These are phyloP conservation scores for Macadamia tetraphylla DNA, from an alignment of 164 flowering plant genomes.

Conservation along the genomic window DNA sequence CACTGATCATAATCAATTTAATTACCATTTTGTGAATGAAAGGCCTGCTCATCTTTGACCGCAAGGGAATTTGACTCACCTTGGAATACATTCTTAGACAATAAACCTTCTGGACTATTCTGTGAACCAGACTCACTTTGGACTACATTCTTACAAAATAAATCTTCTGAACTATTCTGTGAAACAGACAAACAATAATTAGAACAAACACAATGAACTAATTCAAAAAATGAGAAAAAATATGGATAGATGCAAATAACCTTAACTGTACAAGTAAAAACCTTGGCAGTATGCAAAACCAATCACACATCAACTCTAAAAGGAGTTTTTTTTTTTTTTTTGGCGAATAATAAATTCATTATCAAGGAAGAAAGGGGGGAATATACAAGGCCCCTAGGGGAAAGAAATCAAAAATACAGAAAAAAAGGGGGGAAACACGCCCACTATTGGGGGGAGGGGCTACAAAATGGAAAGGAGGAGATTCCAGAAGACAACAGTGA, in stretches of 20 bases:
- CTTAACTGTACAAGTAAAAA: not conserved
- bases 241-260: not conserved
- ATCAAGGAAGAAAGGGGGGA: too few relatives aligned
- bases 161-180: slow-evolving; percentile 35
- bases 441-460: too few relatives aligned
- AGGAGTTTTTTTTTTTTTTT: too few relatives aligned
- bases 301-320: too few relatives aligned
- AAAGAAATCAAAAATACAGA: too few relatives aligned
- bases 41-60: slow-evolving; percentile 13
- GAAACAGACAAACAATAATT: slow-evolving; percentile 8
- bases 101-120: slow-evolving; percentile 26
- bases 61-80: slow-evolving; percentile 16
- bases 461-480: too few relatives aligned
- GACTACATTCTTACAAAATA: slow-evolving; percentile 11
- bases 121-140: slow-evolving; percentile 27
- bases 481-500: too few relatives aligned
- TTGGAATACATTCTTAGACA: slow-evolving; percentile 13
- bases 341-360: too few relatives aligned
- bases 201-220: not conserved
- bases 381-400: too few relatives aligned
- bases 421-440: too few relatives aligned
- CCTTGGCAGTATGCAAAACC: not conserved
- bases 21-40: slow-evolving; percentile 28
- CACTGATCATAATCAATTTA: slow-evolving; percentile 2
- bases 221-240: not conserved